phyloP scores from a whole-genome alignment of 2,329 filamentous ascomycete species.

The Dothideomycetes sp. region DNA sequence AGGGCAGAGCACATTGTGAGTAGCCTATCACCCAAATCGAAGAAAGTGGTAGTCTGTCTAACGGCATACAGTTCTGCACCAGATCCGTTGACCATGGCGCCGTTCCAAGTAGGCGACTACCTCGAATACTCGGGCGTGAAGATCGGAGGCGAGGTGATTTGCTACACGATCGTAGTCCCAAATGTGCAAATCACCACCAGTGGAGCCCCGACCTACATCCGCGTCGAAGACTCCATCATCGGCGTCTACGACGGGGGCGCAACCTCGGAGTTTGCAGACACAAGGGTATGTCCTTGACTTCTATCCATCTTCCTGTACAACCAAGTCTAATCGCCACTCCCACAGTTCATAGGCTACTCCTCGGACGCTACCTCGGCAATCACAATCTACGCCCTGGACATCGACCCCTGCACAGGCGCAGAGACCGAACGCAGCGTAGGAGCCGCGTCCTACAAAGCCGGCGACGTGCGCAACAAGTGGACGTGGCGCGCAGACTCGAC shows the following conservation, averaged over 20 bases:
- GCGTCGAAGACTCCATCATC: constrained; percentile 32
- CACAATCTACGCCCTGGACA: constrained; percentile 28
- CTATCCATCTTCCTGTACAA: constrained; percentile 1
- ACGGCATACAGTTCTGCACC: constrained; percentile 17
- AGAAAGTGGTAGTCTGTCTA: too few species aligned
- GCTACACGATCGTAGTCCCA: constrained; percentile 24
- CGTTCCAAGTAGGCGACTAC: constrained; percentile 29
- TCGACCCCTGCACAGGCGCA: constrained; percentile 32
- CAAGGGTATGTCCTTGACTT: constrained; percentile 10
- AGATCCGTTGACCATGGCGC: constrained; percentile 29
- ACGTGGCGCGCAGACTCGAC: constrained; percentile 21
- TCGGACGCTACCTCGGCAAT: constrained; percentile 26
- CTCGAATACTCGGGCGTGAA: constrained; percentile 29
- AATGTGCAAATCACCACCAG: constrained; percentile 29
- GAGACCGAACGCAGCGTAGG: constrained; percentile 25
- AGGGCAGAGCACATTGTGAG: constrained; percentile 18
- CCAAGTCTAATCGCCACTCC: too few species aligned
- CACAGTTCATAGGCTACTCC: constrained; percentile 27
- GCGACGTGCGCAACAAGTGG: constrained; percentile 29
- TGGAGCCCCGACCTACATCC: constrained; percentile 27
- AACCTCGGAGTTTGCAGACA: constrained; percentile 26
- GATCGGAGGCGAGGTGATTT: constrained; percentile 23
- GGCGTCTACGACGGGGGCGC: constrained; percentile 25
- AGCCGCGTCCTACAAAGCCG: constrained; percentile 19
- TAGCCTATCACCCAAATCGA: too few species aligned